These are phyloP conservation scores for Clavispora santaluciae DNA, from an alignment of 805 yeast genomes.

Conservation along the genomic window DNA sequence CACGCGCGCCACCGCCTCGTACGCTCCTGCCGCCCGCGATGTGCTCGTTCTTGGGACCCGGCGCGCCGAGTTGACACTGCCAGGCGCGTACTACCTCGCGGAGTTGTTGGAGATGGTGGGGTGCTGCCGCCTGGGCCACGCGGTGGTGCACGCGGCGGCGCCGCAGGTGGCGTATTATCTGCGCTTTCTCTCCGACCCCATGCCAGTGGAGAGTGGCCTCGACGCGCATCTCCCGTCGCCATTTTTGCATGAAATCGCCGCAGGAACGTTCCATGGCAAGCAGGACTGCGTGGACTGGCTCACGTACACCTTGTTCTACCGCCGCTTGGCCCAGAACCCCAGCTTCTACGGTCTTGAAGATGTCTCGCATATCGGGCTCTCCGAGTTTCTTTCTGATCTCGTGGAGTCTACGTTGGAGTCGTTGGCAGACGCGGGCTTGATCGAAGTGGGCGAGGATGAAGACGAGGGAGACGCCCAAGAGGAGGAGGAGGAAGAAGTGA, in stretches of 20 bases:
- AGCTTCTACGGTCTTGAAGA: constrained; percentile 80
- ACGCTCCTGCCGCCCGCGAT: constrained; percentile 47
- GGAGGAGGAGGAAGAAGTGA: constrained; percentile 31
- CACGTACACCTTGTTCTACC: constrained; percentile 76
- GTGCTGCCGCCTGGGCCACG: constrained; percentile 31
- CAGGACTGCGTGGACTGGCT: constrained; percentile 92
- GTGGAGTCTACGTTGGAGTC: constrained; percentile 70
- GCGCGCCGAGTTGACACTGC: constrained; percentile 40
- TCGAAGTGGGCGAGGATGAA: constrained; percentile 49
- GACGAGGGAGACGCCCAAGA: constrained; percentile 34
- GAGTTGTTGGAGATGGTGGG: constrained; percentile 64
- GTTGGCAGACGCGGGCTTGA: constrained; percentile 52
- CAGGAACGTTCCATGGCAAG: constrained; percentile 54
- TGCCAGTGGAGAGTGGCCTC: constrained; percentile 81
- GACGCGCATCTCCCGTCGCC: constrained; percentile 58
- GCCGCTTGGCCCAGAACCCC: constrained; percentile 78
- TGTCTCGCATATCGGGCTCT: constrained; percentile 59
- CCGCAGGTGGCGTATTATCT: constrained; percentile 59
- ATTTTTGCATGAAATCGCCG: constrained; percentile 68
- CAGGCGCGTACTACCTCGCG: constrained; percentile 55
- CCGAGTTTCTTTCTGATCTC: constrained; percentile 77
- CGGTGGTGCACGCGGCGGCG: constrained; percentile 52
- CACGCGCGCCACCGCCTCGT: constrained; percentile 50
- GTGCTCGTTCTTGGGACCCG: constrained; percentile 71
- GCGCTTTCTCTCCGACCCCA: constrained; percentile 64